A percentile compares a stretch with the other conserved stretches of the same genome.
Conservation (phyloP, 2,329 filamentous ascomycete genomes). For the Emericellopsis atlantica region DNA sequence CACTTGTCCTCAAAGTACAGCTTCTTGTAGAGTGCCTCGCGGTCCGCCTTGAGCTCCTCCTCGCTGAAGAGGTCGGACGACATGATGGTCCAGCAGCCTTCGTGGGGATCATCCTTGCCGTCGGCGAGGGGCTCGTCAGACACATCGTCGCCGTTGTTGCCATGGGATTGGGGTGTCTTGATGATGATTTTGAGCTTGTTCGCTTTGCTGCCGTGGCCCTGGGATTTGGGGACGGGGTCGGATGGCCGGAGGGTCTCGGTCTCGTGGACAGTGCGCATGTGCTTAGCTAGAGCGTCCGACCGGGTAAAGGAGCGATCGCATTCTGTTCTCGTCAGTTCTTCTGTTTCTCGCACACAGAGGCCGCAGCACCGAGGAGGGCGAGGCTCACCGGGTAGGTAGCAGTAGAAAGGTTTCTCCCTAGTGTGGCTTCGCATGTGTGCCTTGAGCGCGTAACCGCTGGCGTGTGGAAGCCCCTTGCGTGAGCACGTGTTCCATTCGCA, state of each 20-base stretch:
- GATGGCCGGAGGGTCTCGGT: constrained; percentile 81
- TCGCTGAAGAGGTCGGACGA: constrained; percentile 48
- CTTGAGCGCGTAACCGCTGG: constrained; percentile 88
- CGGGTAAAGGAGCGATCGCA: constrained; percentile 95
- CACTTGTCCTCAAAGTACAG: constrained; percentile 61
- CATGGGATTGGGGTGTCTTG: constrained; percentile 46
- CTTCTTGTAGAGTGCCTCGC: constrained; percentile 50
- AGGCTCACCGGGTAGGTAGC: constrained; percentile 70
- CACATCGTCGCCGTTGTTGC: constrained; percentile 37
- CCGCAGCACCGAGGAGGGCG: background rate
- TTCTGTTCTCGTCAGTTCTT: constrained; percentile 40
- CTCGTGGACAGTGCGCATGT: constrained; percentile 98
- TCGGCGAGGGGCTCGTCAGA: constrained; percentile 35
- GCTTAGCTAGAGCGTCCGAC: constrained; percentile 90
- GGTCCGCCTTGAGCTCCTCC: constrained; percentile 46
- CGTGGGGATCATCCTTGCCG: constrained; percentile 38
- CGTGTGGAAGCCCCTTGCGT: constrained; percentile 81
- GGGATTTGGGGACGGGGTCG: constrained; percentile 60
- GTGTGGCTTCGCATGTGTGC: constrained; percentile 98
- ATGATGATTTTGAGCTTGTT: constrained; percentile 51
- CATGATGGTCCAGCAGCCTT: constrained; percentile 44
- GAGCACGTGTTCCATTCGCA: constrained; percentile 92
- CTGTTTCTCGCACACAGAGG: too few relatives aligned
- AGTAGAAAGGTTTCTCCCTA: constrained; percentile 96
- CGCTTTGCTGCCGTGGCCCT: constrained; percentile 30